Conservation (phyloP, 768 basidiomycete species). For the Boletus subparvulus region DNA sequence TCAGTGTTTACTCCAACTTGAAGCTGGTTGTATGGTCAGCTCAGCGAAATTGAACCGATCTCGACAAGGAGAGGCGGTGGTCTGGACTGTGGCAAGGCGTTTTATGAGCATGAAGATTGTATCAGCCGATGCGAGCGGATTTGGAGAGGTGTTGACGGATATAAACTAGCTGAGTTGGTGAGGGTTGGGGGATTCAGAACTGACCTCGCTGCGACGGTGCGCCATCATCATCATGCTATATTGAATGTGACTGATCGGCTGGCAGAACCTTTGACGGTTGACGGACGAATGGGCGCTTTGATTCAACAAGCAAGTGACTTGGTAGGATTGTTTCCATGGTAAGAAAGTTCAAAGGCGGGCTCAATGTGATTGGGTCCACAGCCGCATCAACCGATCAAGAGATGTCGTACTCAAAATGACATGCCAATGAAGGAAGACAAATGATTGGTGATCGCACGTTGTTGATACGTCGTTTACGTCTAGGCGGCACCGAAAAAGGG, state of each 20-base stretch:
- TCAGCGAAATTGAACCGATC: constrained; percentile 13
- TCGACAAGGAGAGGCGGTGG: constrained; percentile 5
- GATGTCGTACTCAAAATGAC: constrained; percentile 29
- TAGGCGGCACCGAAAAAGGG: constrained; percentile 37
- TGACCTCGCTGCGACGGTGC: constrained; percentile 19
- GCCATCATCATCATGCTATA: neutral
- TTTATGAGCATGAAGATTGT: constrained; percentile 10
- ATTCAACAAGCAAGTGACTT: constrained; percentile 1
- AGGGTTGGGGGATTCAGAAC: neutral
- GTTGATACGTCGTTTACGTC: constrained; percentile 27
- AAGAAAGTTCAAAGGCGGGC: constrained; percentile 18
- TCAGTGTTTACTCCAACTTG: neutral
- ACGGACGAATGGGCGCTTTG: constrained; percentile 8
- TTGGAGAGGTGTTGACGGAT: constrained; percentile 23
- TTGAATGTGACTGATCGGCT: constrained; percentile 11
- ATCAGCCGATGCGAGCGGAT: constrained; percentile 16
- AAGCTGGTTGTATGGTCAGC: neutral
- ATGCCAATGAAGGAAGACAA: constrained; percentile 15
- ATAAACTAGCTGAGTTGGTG: constrained; percentile 13
- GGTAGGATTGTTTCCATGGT: constrained; percentile 30
- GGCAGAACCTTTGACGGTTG: neutral
- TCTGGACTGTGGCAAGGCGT: constrained; percentile 5
- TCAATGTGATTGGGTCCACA: constrained; percentile 18
- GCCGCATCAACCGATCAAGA: constrained; percentile 26
- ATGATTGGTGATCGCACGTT: constrained; percentile 30